Evolutionary conservation across 2,329 filamentous ascomycete species (phyloP).

Genomic region (Pestalotiopsis sp.): DNA sequence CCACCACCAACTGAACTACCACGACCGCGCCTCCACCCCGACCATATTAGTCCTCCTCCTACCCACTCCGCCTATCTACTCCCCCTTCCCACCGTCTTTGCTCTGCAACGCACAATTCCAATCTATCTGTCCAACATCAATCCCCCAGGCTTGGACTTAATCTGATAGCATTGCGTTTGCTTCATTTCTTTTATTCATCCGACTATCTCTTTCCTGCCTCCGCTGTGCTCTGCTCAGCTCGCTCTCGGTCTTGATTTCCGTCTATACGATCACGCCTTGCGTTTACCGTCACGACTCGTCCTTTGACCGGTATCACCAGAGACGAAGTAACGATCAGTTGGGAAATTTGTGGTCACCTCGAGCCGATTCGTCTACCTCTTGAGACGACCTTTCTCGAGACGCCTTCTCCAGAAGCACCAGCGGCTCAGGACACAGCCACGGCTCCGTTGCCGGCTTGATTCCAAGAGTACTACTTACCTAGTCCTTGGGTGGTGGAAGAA

Average conservation of each 20-base stretch:
- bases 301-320: neutral
- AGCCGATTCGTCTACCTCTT: neutral
- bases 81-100: neutral
- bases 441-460: neutral
- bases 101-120: slow-evolving; percentile 1
- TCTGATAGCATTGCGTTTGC: neutral
- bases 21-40: slow-evolving; percentile 12
- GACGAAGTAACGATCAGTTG: neutral
- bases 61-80: slow-evolving; percentile 1
- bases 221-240: neutral
- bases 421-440: neutral
- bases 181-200: neutral
- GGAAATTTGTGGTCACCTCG: neutral
- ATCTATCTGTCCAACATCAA: neutral
- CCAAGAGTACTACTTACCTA: neutral
- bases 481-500: neutral
- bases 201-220: neutral
- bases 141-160: neutral
- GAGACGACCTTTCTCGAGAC: neutral
- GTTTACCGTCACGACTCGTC: neutral
- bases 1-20: neutral
- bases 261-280: neutral
- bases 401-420: neutral
- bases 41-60: slow-evolving; percentile 13
- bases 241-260: neutral